Conservation (phyloP, 2,329 filamentous ascomycete species). For the Rutstroemia sp. region DNA sequence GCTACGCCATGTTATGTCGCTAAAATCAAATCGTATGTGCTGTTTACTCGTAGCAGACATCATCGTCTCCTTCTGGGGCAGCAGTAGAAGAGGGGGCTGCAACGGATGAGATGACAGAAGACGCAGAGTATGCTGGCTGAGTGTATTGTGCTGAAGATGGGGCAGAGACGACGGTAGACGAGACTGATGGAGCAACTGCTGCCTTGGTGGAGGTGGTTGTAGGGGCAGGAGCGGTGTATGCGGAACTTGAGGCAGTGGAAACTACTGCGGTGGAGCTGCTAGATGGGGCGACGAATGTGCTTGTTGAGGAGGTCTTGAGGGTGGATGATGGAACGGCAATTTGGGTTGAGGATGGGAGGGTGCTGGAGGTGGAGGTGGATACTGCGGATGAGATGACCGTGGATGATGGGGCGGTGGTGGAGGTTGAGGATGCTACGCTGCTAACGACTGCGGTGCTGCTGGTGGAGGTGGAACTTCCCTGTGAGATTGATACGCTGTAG, state of each 20-base stretch:
- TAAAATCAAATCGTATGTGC: background rate
- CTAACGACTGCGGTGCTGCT: background rate
- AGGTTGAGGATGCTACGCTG: background rate
- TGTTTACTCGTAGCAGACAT: background rate
- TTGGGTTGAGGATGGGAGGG: background rate
- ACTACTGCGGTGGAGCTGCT: background rate
- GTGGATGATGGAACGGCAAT: background rate
- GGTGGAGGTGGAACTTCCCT: background rate
- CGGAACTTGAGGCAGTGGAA: background rate
- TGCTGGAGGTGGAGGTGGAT: background rate
- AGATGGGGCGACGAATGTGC: background rate
- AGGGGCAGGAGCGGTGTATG: background rate
- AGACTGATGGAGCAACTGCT: background rate
- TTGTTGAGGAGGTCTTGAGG: background rate
- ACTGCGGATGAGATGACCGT: background rate
- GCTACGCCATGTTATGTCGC: no score
- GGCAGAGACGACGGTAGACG: background rate
- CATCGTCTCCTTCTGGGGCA: background rate
- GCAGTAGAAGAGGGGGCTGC: background rate
- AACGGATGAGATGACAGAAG: background rate
- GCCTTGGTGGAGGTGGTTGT: background rate
- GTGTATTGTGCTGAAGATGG: background rate
- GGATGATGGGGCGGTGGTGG: background rate
- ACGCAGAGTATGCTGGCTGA: background rate
- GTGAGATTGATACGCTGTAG: slow-evolving; percentile 1